Base-by-base conservation (phyloP, 306 rosid genomes). In the Lathyrus aphaca region DNA sequence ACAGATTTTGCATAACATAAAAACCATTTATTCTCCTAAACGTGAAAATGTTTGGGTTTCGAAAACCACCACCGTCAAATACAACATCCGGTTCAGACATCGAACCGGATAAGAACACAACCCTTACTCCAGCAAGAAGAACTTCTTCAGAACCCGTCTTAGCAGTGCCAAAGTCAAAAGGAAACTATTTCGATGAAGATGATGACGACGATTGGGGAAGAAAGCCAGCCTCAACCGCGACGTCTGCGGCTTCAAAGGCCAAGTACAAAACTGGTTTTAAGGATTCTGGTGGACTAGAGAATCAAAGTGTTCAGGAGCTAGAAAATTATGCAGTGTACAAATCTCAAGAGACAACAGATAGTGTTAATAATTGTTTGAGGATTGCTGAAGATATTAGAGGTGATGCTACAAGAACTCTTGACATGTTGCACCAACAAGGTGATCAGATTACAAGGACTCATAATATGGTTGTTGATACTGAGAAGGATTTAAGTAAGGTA, bases 371-470 rank as follows among this genome's bases (percentile, higher is more conserved):
- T 42, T 87, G 96, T 76, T 68, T 84, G 61, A 95, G 73, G 86
- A 87, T 95, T 21, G 99, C 99, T 6, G 96, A 88, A 77, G 81
- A 95, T 64, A 95, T 95, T 25, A 80, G 76, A 78, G 86, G 54
- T 8, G 97, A 86, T 79, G 99, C 97, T n/a, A 50, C 88, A 27
- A 89, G 23, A 74, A 95, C 96, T 35, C 96, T 95, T 69, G 96
- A 87, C 35, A 87, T 81, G 92, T 68, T 95, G 95, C 85, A 95
- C 72, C 77, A 86, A 14, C 99, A 95, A 88, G 99, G 99, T 49
- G 95, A 95, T 2, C 99, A 95, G 64, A 95, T 95, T 30, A 86
- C 81, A 16, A 82, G 96, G 86, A 91, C 97, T 6, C 99, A 89
- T 78, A 79, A 73, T 66, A 88, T 85, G 83, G 83, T 91, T 66